These are phyloP conservation scores for Cynanchum wilfordii DNA, from an alignment of 257 asterid genomes.

Conservation along the genomic window DNA sequence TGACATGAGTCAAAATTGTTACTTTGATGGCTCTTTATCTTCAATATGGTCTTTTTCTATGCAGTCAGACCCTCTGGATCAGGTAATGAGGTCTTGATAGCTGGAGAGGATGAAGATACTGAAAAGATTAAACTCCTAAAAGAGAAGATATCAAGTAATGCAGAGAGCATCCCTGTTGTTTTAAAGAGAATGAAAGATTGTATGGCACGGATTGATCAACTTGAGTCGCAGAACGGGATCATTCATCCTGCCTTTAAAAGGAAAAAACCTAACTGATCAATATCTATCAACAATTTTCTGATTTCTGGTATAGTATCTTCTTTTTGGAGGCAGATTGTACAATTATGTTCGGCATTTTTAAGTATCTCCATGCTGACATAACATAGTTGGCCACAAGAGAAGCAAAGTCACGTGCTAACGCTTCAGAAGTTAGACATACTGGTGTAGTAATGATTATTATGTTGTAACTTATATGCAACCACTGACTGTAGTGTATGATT, in stretches of 20 bases:
- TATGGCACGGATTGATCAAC: slow-evolving; percentile 50
- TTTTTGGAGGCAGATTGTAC: slow-evolving; percentile 2
- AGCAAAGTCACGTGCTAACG: background rate
- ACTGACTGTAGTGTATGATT: slow-evolving; percentile 7
- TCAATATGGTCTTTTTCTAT: slow-evolving; percentile 18
- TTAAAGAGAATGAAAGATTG: slow-evolving; percentile 67
- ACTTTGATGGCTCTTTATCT: background rate
- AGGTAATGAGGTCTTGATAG: slow-evolving; percentile 23
- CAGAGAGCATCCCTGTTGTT: slow-evolving; percentile 36
- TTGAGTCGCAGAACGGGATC: slow-evolving; percentile 35
- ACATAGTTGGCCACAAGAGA: background rate
- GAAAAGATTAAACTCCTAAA: slow-evolving; percentile 52
- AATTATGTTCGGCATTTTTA: background rate
- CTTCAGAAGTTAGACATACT: background rate
- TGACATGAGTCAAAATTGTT: background rate
- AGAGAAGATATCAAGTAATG: slow-evolving; percentile 60
- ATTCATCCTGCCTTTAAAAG: slow-evolving; percentile 67
- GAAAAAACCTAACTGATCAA: slow-evolving; percentile 37
- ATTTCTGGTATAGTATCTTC: slow-evolving; percentile 2
- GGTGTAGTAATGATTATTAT: slow-evolving; percentile 16
- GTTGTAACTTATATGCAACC: slow-evolving; percentile 9
- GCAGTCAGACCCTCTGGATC: slow-evolving; percentile 18
- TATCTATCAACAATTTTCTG: background rate
- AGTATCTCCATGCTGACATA: background rate
- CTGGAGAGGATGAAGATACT: slow-evolving; percentile 27